Evolutionary conservation across 176 grass and related monocot genomes (phyloP).

Genomic region (Poa pratensis): DNA sequence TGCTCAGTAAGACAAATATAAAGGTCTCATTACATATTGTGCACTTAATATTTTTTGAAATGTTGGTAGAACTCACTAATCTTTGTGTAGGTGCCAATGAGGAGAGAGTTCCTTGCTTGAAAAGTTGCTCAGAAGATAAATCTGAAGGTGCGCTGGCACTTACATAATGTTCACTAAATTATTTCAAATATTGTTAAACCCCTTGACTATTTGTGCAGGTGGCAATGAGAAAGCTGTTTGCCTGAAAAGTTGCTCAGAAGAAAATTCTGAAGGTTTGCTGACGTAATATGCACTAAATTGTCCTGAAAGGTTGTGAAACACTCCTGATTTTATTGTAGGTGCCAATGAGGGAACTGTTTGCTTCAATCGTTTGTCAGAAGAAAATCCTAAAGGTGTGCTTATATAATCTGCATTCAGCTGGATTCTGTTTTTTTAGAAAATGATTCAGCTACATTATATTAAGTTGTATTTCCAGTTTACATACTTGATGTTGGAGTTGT

Average conservation of each 20-base stretch:
- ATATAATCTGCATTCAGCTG: constrained; percentile 4
- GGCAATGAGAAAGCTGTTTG: background rate
- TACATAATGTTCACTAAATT: constrained; percentile 12
- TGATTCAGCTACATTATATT: constrained; percentile 7
- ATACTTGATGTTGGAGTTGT: constrained; percentile 8
- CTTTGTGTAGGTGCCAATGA: background rate
- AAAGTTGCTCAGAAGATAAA: constrained; percentile 8
- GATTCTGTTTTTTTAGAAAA: background rate
- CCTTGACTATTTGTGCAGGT: constrained; percentile 6
- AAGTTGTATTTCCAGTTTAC: constrained; percentile 10
- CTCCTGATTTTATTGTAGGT: constrained; percentile 33
- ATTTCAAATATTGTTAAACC: background rate
- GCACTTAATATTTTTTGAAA: no score
- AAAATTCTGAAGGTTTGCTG: constrained; percentile 39
- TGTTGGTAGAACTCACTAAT: no score
- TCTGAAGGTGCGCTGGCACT: background rate
- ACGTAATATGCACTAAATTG: background rate
- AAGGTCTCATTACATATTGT: no score
- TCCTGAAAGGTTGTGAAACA: background rate
- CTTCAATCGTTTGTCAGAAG: background rate
- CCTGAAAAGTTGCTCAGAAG: constrained; percentile 30
- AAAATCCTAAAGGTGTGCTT: constrained; percentile 41
- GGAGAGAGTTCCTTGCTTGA: constrained; percentile 2
- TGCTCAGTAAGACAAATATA: background rate
- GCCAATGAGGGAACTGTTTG: constrained; percentile 8